A percentile compares a stretch with the other conserved stretches of the same genome.
Conservation (phyloP, 164 flowering plant genomes). For the Tetrastigma voinierianum region DNA sequence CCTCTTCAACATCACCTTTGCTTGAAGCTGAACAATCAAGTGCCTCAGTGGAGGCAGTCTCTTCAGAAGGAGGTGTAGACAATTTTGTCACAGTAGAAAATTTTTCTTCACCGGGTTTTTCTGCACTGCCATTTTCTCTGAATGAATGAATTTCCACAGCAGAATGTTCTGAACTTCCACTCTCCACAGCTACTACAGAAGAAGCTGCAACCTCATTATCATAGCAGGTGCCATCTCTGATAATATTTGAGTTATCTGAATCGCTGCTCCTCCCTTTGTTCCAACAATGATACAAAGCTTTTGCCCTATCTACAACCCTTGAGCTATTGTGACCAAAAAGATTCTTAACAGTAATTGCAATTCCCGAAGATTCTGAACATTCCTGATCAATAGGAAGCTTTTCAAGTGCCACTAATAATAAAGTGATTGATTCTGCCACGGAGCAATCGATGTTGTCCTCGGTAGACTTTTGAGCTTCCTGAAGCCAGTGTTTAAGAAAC, state of each 20-base stretch:
- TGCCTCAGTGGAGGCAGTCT: not conserved
- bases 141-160: not conserved
- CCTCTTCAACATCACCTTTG: not conserved
- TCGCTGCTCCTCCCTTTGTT: not conserved
- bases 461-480: not conserved
- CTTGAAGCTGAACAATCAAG: not conserved
- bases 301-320: not conserved
- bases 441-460: not conserved
- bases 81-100: not conserved
- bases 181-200: not conserved
- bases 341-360: not conserved
- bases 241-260: not conserved
- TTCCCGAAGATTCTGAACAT: not conserved
- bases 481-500: conserved; percentile 3
- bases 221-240: not conserved
- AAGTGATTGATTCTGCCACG: not conserved
- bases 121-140: conserved; percentile 1
- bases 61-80: not conserved
- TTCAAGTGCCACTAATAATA: not conserved
- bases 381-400: not conserved
- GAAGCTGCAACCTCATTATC: conserved; percentile 1
- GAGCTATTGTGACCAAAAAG: conserved; percentile 4
- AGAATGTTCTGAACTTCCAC: conserved; percentile 1
- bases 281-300: not conserved
- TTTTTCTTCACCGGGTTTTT: not conserved